Percentiles rank a stretch among this genome's conserved stretches.
phyloP scores from a whole-genome alignment of 1,284 basidiomycete species.

The Peniophora sp. region DNA sequence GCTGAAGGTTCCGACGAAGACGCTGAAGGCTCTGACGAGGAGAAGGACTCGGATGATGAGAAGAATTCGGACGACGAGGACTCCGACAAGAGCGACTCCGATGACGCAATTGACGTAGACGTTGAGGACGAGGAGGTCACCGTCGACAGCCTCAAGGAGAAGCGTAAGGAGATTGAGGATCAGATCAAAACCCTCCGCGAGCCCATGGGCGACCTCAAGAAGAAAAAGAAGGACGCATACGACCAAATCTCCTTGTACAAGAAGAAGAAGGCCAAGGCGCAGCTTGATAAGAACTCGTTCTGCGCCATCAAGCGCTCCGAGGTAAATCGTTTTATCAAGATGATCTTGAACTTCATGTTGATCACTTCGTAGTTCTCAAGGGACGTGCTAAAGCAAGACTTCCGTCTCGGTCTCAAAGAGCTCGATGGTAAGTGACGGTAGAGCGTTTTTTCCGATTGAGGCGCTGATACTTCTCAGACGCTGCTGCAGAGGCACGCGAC shows the following conservation, averaged over 20 bases:
- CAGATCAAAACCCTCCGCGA: constrained; percentile 33
- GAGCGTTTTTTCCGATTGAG: too few relatives aligned
- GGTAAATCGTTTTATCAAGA: constrained; percentile 25
- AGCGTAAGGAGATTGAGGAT: constrained; percentile 33
- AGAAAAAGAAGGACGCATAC: constrained; percentile 36
- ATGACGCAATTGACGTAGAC: constrained; percentile 5
- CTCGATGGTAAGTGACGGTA: constrained; percentile 39
- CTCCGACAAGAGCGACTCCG: constrained; percentile 20
- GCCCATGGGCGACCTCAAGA: constrained; percentile 29
- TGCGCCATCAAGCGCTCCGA: constrained; percentile 52
- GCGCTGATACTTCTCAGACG: constrained; percentile 26
- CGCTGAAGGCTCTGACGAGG: constrained; percentile 3
- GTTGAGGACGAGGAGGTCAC: constrained; percentile 31
- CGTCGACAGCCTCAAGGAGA: constrained; percentile 34
- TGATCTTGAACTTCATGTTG: too few relatives aligned
- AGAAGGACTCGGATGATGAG: constrained; percentile 14
- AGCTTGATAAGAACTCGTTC: constrained; percentile 53
- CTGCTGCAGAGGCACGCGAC: constrained; percentile 47
- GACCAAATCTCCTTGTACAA: constrained; percentile 37
- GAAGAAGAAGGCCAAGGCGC: constrained; percentile 36
- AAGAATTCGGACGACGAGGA: constrained; percentile 16
- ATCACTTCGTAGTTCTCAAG: constrained; percentile 37
- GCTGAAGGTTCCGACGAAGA: constrained; percentile 18
- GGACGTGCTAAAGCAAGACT: constrained; percentile 52
- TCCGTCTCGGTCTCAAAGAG: constrained; percentile 48